Evolutionary conservation across 495 filamentous ascomycete genomes (phyloP).

Genomic region (Neurospora terricola): DNA sequence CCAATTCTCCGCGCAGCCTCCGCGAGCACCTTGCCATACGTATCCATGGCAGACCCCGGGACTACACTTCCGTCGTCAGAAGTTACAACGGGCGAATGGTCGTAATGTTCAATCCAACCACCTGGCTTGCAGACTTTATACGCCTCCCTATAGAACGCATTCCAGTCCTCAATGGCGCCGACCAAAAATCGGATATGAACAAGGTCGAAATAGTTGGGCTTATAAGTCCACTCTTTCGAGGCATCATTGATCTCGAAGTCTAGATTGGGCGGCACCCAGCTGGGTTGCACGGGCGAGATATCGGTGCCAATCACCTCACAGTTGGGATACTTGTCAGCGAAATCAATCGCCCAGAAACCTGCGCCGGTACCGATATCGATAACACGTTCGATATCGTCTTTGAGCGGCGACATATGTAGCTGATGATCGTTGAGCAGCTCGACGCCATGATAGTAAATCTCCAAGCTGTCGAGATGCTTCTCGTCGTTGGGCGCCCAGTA

Average conservation of each 20-base stretch:
- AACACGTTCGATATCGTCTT: constrained; percentile 1
- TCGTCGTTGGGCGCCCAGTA: constrained; percentile 20
- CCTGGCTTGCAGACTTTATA: constrained; percentile 16
- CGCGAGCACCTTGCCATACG: constrained; percentile 12
- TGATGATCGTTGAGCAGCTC: not conserved
- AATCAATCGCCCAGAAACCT: constrained; percentile 38
- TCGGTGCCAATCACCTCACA: constrained; percentile 26
- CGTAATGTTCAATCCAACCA: constrained; percentile 17
- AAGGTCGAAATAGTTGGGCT: constrained; percentile 44
- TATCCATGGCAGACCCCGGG: constrained; percentile 4
- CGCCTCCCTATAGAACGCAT: constrained; percentile 26
- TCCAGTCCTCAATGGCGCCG: constrained; percentile 45
- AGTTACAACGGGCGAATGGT: constrained; percentile 14
- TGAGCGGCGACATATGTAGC: not conserved
- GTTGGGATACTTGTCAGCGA: constrained; percentile 32
- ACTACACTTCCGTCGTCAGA: constrained; percentile 12
- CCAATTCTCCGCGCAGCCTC: constrained; percentile 8
- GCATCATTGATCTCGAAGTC: constrained; percentile 37
- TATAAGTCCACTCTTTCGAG: constrained; percentile 36
- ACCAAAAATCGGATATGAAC: constrained; percentile 46
- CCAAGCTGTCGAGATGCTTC: constrained; percentile 13
- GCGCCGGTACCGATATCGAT: constrained; percentile 47
- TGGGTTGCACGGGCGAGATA: constrained; percentile 31
- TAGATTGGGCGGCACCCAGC: constrained; percentile 29
- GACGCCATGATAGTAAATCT: constrained; percentile 6